Percentiles rank a stretch among this genome's conserved stretches.
These are phyloP conservation scores for Notholithocarpus densiflorus DNA, from an alignment of 306 rosid species.

Conservation along the genomic window DNA sequence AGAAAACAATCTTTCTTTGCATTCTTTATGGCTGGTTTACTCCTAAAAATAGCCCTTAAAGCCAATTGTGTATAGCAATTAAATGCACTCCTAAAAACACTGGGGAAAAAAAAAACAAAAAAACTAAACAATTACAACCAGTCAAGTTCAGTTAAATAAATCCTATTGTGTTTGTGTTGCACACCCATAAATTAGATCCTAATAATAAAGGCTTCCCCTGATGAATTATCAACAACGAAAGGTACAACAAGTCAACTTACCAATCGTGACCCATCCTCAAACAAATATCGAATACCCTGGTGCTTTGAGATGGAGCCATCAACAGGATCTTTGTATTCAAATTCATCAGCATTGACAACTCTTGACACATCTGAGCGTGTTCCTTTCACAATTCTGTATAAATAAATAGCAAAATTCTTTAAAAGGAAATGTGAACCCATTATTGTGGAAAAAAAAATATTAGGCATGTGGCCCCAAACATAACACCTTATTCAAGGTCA, in stretches of 20 bases:
- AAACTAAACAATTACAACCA: too few relatives aligned
- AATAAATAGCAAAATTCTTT: background rate
- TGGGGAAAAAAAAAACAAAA: too few relatives aligned
- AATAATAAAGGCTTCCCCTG: background rate
- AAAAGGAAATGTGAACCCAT: background rate
- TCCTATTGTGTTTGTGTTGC: too few relatives aligned
- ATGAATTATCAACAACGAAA: slow-evolving; percentile 5
- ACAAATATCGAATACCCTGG: slow-evolving; percentile 95
- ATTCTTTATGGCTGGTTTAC: too few relatives aligned
- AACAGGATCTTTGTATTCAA: slow-evolving; percentile 93
- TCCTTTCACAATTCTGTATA: slow-evolving; percentile 65
- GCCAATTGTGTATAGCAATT: background rate
- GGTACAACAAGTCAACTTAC: slow-evolving; percentile 43
- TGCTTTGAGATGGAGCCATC: slow-evolving; percentile 90
- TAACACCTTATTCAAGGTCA: background rate
- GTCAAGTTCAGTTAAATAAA: too few relatives aligned
- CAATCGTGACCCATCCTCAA: slow-evolving; percentile 98
- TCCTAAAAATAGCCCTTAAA: too few relatives aligned
- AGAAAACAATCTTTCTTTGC: too few relatives aligned
- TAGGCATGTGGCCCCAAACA: slow-evolving; percentile 5
- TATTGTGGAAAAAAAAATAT: background rate
- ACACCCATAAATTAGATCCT: background rate
- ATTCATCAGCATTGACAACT: slow-evolving; percentile 78
- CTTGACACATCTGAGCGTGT: slow-evolving; percentile 66
- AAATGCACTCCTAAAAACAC: background rate